Base-by-base conservation (phyloP, 179 eudicot species). In the Beta macrorhiza region DNA sequence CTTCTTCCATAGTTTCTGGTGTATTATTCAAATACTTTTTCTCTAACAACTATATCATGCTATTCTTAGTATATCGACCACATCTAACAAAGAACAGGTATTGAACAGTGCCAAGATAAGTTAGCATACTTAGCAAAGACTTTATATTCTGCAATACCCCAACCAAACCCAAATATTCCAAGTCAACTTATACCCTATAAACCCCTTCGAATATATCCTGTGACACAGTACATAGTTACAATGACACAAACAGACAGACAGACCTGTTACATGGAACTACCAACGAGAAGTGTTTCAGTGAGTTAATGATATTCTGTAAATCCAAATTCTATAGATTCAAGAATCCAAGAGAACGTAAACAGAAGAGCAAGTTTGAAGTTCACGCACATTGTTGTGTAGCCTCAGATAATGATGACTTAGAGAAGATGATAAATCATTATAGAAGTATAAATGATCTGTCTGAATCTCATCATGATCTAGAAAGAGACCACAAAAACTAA, bases 1-100 rank as follows among this genome's bases (percentile, higher is more conserved):
- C 45, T 51, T 19, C 17, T 72, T 49, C 32, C 29, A 68, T 17
- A 9, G 12, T 25, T 67, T 4, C 45, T 29, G 2, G 45, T 47
- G 74, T 71, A 71, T 15, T 25, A 17, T 16, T 64, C 15, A 42
- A 29, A 73, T 25, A 29, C 42, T 37, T 12, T 22, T 57, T 14
- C 51, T 44, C 2, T 25, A 32, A 17, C 68, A 32, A 17, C 68
- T 55, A 57, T 32, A 73, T 72, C 12, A 51, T 20, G 44, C 52
- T 72, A 72, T 49, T 49, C 75, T 25, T 52, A 53, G 59, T 0
- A 29, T 47, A 47, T 37, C 42, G 13, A 12, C 37, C n/a, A 52
- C 51, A 45, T 80, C 69, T 22, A 72, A 75, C 67, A 72, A 59
- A 72, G 45, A 58, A 20, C 20, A 45, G 61, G 15, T 29, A 47